Evolutionary conservation across 2,329 filamentous ascomycete genomes (phyloP), one percentile per base, ranked within the genome.

Genomic region (Beauveria scarabaeidicola): DNA sequence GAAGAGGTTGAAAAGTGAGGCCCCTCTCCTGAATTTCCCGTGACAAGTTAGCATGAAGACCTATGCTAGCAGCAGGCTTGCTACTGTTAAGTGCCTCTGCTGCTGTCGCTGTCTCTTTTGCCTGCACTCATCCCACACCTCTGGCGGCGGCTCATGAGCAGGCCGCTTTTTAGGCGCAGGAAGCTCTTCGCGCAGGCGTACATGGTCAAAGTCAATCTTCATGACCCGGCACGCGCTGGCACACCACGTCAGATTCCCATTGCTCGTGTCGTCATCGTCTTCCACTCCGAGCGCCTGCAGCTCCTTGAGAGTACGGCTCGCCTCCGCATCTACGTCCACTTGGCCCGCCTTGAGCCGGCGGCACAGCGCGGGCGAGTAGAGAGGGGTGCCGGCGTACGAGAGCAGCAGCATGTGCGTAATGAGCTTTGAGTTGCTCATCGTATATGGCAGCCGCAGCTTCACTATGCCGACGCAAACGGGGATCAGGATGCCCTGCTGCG

Each of bases 1-100:
- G n/a, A n/a, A n/a, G n/a, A n/a, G n/a, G n/a, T n/a, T n/a, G n/a
- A n/a, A n/a, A n/a, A n/a, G n/a, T n/a, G n/a, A n/a, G n/a, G n/a
- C n/a, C n/a, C n/a, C n/a, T n/a, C n/a, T n/a, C n/a, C n/a, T n/a
- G n/a, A n/a, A n/a, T n/a, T n/a, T n/a, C n/a, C n/a, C n/a, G n/a
- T n/a, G n/a, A n/a, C n/a, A n/a, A n/a, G n/a, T n/a, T n/a, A n/a
- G n/a, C n/a, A n/a, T n/a, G n/a, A n/a, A n/a, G n/a, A 46, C 43
- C 43, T 43, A 72, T 63, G 61, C 73, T 69, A 46, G 43, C 15
- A 46, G 43, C 43, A 46, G 15, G 15, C 43, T 46, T 46, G 43
- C 15, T 21, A 46, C 43, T 46, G 43, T 46, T 21, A 46, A 23
- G 43, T 46, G 43, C 43, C 43, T 19, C 43, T 46, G 43, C 43